phyloP scores from a whole-genome alignment of 129 eudicot genomes.

The Helichrysum umbraculigerum region DNA sequence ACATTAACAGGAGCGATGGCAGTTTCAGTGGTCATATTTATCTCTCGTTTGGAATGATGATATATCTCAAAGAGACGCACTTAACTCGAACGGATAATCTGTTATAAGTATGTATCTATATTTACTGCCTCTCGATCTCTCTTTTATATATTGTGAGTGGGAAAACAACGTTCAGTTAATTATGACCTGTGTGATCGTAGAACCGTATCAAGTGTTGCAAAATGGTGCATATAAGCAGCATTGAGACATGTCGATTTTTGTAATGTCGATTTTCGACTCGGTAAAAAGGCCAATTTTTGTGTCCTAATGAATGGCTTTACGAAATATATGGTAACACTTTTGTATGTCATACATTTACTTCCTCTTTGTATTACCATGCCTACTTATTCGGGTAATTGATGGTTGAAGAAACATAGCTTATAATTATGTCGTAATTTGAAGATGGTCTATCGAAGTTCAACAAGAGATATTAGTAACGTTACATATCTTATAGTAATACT shows the following conservation, averaged over 20 bases:
- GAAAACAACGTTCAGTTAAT: slow-evolving; percentile 26
- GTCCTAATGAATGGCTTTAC: slow-evolving; percentile 21
- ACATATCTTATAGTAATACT: no score
- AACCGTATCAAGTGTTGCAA: slow-evolving; percentile 28
- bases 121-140: slow-evolving; percentile 30
- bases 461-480: no score
- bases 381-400: slow-evolving; percentile 12
- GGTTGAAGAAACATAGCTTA: background rate
- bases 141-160: slow-evolving; percentile 23
- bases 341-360: slow-evolving; percentile 11
- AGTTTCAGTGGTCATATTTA: slow-evolving; percentile 39
- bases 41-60: background rate
- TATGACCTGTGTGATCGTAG: slow-evolving; percentile 30
- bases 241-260: slow-evolving; percentile 11
- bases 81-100: slow-evolving; percentile 24
- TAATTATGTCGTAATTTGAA: no score
- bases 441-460: no score
- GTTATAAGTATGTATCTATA: slow-evolving; percentile 36
- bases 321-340: slow-evolving; percentile 22
- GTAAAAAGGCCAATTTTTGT: slow-evolving; percentile 31
- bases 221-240: slow-evolving; percentile 26
- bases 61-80: slow-evolving; percentile 31
- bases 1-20: slow-evolving; percentile 33
- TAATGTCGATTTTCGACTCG: slow-evolving; percentile 21
- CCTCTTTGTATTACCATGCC: background rate